Conservation (phyloP, 2,329 filamentous ascomycete genomes). For the Paecilomyces dactylethromorphus region DNA sequence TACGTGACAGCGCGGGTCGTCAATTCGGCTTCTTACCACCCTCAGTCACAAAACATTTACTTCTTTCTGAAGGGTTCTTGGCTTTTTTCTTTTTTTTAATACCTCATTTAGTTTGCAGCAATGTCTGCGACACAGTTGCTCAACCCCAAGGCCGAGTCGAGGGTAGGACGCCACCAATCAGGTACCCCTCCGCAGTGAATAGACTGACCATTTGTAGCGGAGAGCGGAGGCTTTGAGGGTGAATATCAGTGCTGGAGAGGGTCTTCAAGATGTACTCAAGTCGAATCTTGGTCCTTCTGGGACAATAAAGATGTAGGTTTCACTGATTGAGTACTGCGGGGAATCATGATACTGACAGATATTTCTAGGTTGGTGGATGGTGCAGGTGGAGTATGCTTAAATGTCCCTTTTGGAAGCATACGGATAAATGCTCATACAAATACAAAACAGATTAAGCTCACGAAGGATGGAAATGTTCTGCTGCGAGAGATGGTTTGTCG, state of each 20-base stretch:
- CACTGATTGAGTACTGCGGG: neutral
- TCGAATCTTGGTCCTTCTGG: slow-evolving; percentile 91
- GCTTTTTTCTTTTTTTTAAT: slow-evolving; percentile 12
- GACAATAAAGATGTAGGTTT: slow-evolving; percentile 83
- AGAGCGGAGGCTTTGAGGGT: slow-evolving; percentile 93
- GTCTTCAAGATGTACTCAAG: slow-evolving; percentile 86
- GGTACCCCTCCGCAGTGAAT: slow-evolving; percentile 23
- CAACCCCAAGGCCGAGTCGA: slow-evolving; percentile 97
- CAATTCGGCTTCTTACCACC: slow-evolving; percentile 2
- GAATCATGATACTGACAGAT: slow-evolving; percentile 19
- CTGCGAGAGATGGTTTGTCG: slow-evolving; percentile 56
- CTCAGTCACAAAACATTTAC: slow-evolving; percentile 12
- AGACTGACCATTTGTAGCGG: slow-evolving; percentile 58
- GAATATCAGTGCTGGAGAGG: slow-evolving; percentile 95
- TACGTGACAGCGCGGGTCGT: slow-evolving; percentile 16
- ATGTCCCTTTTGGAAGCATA: slow-evolving; percentile 4
- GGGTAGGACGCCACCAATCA: slow-evolving; percentile 53
- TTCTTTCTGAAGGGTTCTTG: slow-evolving; percentile 13
- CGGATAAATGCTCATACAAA: slow-evolving; percentile 11
- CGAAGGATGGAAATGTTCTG: slow-evolving; percentile 93
- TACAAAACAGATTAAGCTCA: slow-evolving; percentile 78
- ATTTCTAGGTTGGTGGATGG: slow-evolving; percentile 53
- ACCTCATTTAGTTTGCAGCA: slow-evolving; percentile 20
- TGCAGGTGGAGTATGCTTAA: slow-evolving; percentile 47
- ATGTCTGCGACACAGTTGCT: slow-evolving; percentile 99